Evolutionary conservation across 768 basidiomycete genomes (phyloP).

Genomic region (Auriculariales sp.): DNA sequence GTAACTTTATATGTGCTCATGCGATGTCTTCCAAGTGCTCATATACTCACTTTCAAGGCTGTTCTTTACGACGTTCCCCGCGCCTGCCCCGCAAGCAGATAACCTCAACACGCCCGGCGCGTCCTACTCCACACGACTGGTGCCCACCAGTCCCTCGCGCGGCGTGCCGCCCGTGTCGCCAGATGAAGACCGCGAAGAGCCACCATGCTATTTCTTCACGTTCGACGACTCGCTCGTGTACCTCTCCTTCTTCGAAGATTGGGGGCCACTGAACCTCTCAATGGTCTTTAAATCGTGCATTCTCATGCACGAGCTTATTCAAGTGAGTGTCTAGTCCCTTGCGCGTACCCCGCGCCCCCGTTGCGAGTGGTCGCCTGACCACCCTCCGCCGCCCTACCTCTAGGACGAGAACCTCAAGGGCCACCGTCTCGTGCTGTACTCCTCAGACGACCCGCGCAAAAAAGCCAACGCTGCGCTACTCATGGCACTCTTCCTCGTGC

Average conservation of each 20-base stretch:
- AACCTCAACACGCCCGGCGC: slow-evolving; percentile 44
- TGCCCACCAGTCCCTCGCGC: slow-evolving; percentile 40
- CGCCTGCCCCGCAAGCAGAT: slow-evolving; percentile 53
- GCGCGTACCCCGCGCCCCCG: background rate
- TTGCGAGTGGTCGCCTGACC: slow-evolving; percentile 14
- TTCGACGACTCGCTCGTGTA: slow-evolving; percentile 88
- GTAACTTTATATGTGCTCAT: background rate
- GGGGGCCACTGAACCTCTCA: slow-evolving; percentile 84
- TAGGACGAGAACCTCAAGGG: slow-evolving; percentile 62
- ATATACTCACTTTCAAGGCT: slow-evolving; percentile 29
- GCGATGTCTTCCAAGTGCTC: no score
- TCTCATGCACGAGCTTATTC: slow-evolving; percentile 76
- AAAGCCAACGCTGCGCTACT: slow-evolving; percentile 94
- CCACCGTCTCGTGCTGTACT: slow-evolving; percentile 77
- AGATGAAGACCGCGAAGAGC: slow-evolving; percentile 53
- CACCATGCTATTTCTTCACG: slow-evolving; percentile 79
- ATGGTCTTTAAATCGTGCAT: slow-evolving; percentile 91
- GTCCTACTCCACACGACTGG: slow-evolving; percentile 40
- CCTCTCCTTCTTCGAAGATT: slow-evolving; percentile 88
- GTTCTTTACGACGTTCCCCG: slow-evolving; percentile 80
- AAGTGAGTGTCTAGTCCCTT: slow-evolving; percentile 30
- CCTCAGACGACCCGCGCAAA: slow-evolving; percentile 66
- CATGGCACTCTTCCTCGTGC: slow-evolving; percentile 82
- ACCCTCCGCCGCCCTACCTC: slow-evolving; percentile 15
- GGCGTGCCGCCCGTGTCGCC: slow-evolving; percentile 42